Base-by-base conservation (phyloP, 768 basidiomycete genomes). In the Phaeotremella skinneri region DNA sequence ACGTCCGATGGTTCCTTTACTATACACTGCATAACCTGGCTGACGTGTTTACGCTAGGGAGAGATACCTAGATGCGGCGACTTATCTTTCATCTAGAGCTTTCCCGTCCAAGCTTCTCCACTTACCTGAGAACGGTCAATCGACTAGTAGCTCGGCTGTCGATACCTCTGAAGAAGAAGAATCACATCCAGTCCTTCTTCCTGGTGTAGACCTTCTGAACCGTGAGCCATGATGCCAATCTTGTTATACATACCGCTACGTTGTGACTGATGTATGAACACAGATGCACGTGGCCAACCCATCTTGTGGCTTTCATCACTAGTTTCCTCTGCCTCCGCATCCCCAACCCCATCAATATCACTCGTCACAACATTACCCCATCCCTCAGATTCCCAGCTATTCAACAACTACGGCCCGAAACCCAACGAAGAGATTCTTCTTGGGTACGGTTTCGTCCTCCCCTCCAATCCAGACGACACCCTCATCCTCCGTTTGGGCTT, bases 321-420 rank as follows among this genome's bases (percentile, higher is more conserved):
- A 6, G 59, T 52, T 30, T 11, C 56, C 4, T 25, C 64, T 0
- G 16, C 32, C 3, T 37, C 61, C 2, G 45, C 25, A 1, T 39
- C 41, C 2, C 34, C 52, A 17, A 58, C 53, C 73, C 82, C 49
- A 76, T 75, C 67, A 16, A 82, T 93, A 55, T 84, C 87, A 1
- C 81, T 94, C 52, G 79, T 88, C 2, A 76, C 82, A 5, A 86
- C 87, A 66, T 74, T 68, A 0, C 49, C 79, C 0, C 78, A 80
- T 2, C 61, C 62, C 1, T 61, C 76, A 0, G 82, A 81, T 16
- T 69, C 80, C 25, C 87, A 91, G 73, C 79, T 93, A 20, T 85
- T 87, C 79, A 94, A 92, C 79, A 94, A 94, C 73, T 96, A 96
- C 74, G 93, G 92, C 0, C 83, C 86, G 0, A 96, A 96, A 73